Evolutionary conservation across 768 basidiomycete species (phyloP), one percentile per base, ranked within the genome.

Genomic region (Termitomyces eurrhizus): DNA sequence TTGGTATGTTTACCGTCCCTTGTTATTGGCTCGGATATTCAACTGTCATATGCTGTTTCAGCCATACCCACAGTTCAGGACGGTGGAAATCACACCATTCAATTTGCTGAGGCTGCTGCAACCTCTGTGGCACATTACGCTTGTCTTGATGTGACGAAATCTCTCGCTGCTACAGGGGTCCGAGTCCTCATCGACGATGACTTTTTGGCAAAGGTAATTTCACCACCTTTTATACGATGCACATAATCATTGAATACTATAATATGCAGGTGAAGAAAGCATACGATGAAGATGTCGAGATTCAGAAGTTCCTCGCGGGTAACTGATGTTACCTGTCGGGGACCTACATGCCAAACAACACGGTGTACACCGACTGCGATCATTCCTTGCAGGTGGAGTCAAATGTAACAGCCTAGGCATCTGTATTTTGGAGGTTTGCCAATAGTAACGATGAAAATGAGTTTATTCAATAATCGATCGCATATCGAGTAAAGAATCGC

Each of bases 61-160:
- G 91, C 89, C 12, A 93, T 93, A 45, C 92, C 92, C 3, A 91
- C 88, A 0, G 76, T 84, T 24, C 69, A 75, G 0, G 78, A 85
- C 64, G 92, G 90, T 12, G 90, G 90, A 8, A 93, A 93, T 67
- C 92, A 93, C 65, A 93, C 92, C 0, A 74, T 73, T 2, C 85
- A 75, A 13, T 93, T 93, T 68, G 74, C 82, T n/a, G 72, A 81
- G 21, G 75, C 89, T 0, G 90, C 90, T 0, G 78, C 82, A 0
- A 87, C 84, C 0, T 69, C 75, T 3, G 75, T 73, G 33, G 83
- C 90, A 0, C 92, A 93, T 62, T 75, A 83, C 32, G 88, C 86
- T 6, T 86, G 84, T 62, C 72, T 92, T 52, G 79, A 83, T 58
- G 79, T 91, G 4, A 83, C 86, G 24, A 90, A 89, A 66, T 87